Evolutionary conservation across 2,329 filamentous ascomycete species (phyloP), one percentile per base, ranked within the genome.

Genomic region (Botrytis aclada): DNA sequence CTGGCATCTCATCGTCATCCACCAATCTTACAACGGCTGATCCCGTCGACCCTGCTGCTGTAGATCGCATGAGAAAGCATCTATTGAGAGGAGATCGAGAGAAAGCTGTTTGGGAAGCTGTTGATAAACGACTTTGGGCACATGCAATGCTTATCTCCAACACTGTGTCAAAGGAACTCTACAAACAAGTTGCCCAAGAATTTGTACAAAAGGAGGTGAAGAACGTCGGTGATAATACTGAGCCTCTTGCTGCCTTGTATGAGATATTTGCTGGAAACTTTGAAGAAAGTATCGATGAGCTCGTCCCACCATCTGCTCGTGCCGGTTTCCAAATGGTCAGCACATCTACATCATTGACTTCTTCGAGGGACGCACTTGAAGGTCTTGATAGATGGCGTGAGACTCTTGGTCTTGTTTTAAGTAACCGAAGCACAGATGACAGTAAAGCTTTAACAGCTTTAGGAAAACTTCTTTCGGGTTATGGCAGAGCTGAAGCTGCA

Each of bases 181-280:
- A 97, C 88, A 97, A 94, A 81, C 93, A 97, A 80, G 95, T 99
- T 39, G 90, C 94, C 0, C 94, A 97, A 79, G 96, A 99, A 79
- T 99, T 99, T 79, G 92, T 99, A 29, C 92, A 94, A 77, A 95
- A 97, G 79, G 96, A 99, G 81, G 93, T 99, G 72, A 97, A 96
- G 81, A 91, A 91, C 70, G 85, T 91, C 5, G 90, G 93, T 3
- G 89, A 91, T 71, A 93, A 92, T 77, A 94, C 94, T 70, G 93
- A 98, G 81, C 93, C 95, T 2, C 86, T 99, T 63, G 95, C 95
- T 43, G 94, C 95, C 0, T 84, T 99, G 5, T 99, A 99, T 81
- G 94, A 97, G 80, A 90, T 98, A 0, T 91, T 99, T 74, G 96
- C 95, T 37, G 95, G 96, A 0, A 99, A 98, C 80, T 89, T 92